These are phyloP conservation scores for Recurvomyces mirabilis DNA, from an alignment of 495 filamentous ascomycete genomes.

Conservation along the genomic window DNA sequence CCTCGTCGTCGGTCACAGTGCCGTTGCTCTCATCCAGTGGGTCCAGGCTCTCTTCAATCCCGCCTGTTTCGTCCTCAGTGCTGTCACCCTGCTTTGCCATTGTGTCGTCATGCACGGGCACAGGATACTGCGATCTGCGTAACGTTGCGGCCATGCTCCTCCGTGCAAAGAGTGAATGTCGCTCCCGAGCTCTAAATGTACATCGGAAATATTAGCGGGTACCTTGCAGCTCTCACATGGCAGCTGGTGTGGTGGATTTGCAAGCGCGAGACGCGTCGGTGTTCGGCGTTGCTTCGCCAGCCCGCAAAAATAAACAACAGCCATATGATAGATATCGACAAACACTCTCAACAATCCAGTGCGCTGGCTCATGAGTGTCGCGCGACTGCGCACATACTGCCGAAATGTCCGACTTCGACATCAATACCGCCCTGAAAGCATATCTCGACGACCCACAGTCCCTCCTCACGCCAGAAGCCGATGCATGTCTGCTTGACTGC, in stretches of 20 bases:
- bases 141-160: conserved; percentile 12
- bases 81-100: conserved; percentile 33
- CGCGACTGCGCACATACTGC: not conserved
- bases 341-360: too few relatives aligned
- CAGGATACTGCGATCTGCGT: conserved; percentile 2
- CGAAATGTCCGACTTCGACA: conserved; percentile 58
- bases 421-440: conserved; percentile 88
- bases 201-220: too few relatives aligned
- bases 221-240: conserved; percentile 15
- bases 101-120: conserved; percentile 29
- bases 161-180: too few relatives aligned
- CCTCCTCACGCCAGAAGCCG: conserved; percentile 78
- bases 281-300: too few relatives aligned
- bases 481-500: conserved; percentile 74
- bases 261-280: too few relatives aligned
- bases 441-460: conserved; percentile 84
- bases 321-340: too few relatives aligned
- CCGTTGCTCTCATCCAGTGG: conserved; percentile 32
- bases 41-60: conserved; percentile 32
- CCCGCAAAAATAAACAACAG: too few relatives aligned
- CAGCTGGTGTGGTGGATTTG: not conserved
- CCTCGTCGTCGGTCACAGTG: conserved; percentile 43
- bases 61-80: conserved; percentile 27
- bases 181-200: too few relatives aligned
- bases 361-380: too few relatives aligned